Evolutionary conservation across 768 basidiomycete species (phyloP).

Genomic region (Daedaleopsis nitida): DNA sequence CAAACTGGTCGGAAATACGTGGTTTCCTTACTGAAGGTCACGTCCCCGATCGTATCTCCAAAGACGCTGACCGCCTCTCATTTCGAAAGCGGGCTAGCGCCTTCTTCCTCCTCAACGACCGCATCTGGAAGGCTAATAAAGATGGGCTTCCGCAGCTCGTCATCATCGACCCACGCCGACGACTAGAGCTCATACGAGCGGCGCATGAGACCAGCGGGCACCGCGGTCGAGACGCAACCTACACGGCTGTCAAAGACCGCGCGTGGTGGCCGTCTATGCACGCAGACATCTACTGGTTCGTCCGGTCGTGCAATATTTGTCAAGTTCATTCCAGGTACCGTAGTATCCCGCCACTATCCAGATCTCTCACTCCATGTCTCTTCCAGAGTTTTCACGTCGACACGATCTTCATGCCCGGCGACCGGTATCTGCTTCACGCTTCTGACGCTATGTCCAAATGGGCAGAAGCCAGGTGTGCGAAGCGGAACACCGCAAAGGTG

Average conservation of each 20-base stretch:
- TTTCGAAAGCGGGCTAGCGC: not conserved
- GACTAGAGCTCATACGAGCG: not conserved
- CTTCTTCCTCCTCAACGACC: not conserved
- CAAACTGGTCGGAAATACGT: no score
- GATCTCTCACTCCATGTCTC: slow-evolving; percentile 18
- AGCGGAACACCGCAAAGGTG: not conserved
- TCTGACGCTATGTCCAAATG: slow-evolving; percentile 17
- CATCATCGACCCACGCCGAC: not conserved
- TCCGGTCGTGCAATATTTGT: slow-evolving; percentile 36
- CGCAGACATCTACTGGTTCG: slow-evolving; percentile 31
- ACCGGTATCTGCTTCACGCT: slow-evolving; percentile 32
- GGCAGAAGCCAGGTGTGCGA: not conserved
- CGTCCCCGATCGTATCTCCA: not conserved
- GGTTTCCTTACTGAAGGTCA: not conserved
- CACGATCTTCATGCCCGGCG: slow-evolving; percentile 33
- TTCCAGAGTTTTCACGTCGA: slow-evolving; percentile 31
- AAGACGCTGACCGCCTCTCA: no score
- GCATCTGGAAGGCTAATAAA: not conserved
- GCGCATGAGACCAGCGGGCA: slow-evolving; percentile 35
- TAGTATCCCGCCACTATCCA: not conserved
- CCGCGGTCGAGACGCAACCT: slow-evolving; percentile 30
- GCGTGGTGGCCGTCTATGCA: slow-evolving; percentile 23
- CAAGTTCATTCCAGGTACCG: slow-evolving; percentile 31
- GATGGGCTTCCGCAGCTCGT: not conserved
- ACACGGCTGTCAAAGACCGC: not conserved